These are phyloP conservation scores for Sporobolus alterniflorus DNA, from an alignment of 202 grass and related monocot genomes.

Conservation along the genomic window DNA sequence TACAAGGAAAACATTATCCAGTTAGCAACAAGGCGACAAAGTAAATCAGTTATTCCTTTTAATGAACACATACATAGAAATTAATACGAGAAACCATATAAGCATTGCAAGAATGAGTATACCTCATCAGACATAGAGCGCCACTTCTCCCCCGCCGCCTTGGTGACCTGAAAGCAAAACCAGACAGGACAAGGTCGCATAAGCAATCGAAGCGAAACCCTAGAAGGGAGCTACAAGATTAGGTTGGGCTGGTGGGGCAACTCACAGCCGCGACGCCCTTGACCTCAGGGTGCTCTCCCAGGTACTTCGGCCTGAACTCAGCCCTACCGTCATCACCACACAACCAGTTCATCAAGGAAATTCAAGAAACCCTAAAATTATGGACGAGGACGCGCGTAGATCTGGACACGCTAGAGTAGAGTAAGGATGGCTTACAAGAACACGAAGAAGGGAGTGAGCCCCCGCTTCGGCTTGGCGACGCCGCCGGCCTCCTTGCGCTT, in stretches of 20 bases:
- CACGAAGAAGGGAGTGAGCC: constrained; percentile 80
- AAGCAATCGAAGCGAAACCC: neutral
- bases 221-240: neutral
- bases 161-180: constrained; percentile 66
- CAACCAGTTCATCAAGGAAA: neutral
- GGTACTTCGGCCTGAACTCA: constrained; percentile 84
- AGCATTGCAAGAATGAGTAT: constrained; percentile 18
- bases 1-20: constrained; percentile 28
- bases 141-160: constrained; percentile 93
- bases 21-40: neutral
- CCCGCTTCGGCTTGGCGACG: constrained; percentile 80
- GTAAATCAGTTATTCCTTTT: constrained; percentile 9
- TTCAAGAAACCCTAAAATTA: neutral
- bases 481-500: constrained; percentile 53
- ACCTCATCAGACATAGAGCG: constrained; percentile 76
- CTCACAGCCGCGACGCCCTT: constrained; percentile 79
- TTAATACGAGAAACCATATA: constrained; percentile 3
- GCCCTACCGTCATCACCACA: constrained; percentile 43
- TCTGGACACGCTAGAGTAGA: constrained; percentile 6
- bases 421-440: constrained; percentile 61
- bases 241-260: neutral
- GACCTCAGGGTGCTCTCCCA: constrained; percentile 73
- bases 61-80: neutral
- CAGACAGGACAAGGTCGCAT: neutral
- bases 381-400: constrained; percentile 23